Percentiles rank a stretch among this genome's conserved stretches.
phyloP scores from a whole-genome alignment of 768 basidiomycete species.

The Udeniomyces megalosporus region DNA sequence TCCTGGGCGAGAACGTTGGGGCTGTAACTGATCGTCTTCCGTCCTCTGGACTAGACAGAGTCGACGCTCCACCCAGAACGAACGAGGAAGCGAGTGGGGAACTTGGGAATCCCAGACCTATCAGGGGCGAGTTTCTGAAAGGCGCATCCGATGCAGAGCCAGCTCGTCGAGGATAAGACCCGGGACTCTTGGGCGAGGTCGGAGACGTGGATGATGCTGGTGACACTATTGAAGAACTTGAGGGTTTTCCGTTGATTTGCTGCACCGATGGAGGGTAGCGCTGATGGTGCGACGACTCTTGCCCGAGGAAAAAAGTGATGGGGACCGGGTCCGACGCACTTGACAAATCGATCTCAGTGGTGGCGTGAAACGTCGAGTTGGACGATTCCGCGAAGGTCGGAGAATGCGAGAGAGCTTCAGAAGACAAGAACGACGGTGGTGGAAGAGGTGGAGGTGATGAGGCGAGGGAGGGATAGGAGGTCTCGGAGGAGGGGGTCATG shows the following conservation, averaged over 20 bases:
- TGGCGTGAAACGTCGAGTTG: neutral
- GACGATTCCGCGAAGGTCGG: neutral
- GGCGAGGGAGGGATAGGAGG: neutral
- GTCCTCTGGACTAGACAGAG: too few relatives aligned
- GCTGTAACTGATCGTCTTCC: too few relatives aligned
- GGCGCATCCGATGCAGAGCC: neutral
- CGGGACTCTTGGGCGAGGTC: too few relatives aligned
- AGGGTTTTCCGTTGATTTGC: neutral
- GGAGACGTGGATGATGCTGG: neutral
- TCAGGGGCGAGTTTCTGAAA: too few relatives aligned
- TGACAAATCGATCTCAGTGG: neutral
- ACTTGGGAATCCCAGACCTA: too few relatives aligned
- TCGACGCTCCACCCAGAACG: too few relatives aligned
- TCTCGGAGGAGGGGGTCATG: neutral
- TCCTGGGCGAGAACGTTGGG: too few relatives aligned
- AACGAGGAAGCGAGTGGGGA: too few relatives aligned
- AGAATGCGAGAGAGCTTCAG: neutral
- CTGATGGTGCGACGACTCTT: neutral
- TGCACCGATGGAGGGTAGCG: neutral
- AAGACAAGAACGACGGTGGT: too few relatives aligned
- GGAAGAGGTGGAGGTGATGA: neutral
- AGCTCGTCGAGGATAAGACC: too few relatives aligned
- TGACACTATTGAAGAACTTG: too few relatives aligned
- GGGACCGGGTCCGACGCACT: neutral
- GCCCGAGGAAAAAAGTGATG: constrained; percentile 9